Evolutionary conservation across 2,329 filamentous ascomycete species (phyloP).

Genomic region (Pseudogymnoascus sp.): DNA sequence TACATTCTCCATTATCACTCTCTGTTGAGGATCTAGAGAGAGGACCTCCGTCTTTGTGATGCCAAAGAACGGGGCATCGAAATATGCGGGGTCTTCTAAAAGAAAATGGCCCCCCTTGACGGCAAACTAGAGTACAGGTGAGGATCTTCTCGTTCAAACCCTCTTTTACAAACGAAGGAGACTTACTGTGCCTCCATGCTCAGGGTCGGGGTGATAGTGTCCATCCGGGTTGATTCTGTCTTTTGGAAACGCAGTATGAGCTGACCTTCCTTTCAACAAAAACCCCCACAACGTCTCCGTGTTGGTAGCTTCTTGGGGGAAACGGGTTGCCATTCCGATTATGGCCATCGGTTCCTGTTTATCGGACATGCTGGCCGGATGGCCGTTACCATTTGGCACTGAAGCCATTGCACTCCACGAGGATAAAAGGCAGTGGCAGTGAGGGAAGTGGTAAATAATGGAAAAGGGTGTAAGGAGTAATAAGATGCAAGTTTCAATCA

Average conservation of each 20-base stretch:
- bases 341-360: constrained; percentile 21
- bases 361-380: too few relatives aligned
- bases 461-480: too few relatives aligned
- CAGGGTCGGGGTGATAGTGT: constrained; percentile 31
- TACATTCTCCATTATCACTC: constrained; percentile 21
- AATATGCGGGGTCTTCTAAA: constrained; percentile 11
- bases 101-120: constrained; percentile 14
- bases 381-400: too few relatives aligned
- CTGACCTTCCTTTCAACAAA: constrained; percentile 25
- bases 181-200: constrained; percentile 28
- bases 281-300: constrained; percentile 29
- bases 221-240: constrained; percentile 29
- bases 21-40: constrained; percentile 27
- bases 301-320: constrained; percentile 27
- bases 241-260: constrained; percentile 28
- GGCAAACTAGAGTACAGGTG: too few relatives aligned
- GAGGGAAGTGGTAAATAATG: too few relatives aligned
- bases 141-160: too few relatives aligned
- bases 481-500: too few relatives aligned
- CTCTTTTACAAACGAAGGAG: too few relatives aligned
- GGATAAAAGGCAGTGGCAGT: too few relatives aligned
- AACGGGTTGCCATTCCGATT: constrained; percentile 27
- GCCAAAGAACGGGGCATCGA: constrained; percentile 19
- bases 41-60: constrained; percentile 13
- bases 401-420: too few relatives aligned